These are phyloP conservation scores for Rhizophora mangle DNA, from an alignment of 345 rosid species.

Conservation along the genomic window DNA sequence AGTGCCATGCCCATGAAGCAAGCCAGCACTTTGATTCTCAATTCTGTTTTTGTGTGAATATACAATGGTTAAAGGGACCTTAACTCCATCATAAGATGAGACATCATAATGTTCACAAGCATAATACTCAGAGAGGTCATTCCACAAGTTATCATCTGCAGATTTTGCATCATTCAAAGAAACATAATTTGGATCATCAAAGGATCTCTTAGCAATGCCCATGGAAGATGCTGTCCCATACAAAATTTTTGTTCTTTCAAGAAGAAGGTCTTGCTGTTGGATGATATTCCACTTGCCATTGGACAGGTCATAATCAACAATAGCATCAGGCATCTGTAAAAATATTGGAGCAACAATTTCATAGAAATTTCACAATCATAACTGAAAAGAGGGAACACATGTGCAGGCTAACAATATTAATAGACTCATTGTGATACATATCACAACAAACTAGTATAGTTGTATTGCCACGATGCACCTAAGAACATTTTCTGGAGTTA, in stretches of 20 bases:
- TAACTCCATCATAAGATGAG: constrained; percentile 65
- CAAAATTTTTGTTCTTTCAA: constrained; percentile 79
- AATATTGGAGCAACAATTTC: constrained; percentile 2
- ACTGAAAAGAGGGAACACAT: not conserved
- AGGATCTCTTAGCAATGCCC: constrained; percentile 34
- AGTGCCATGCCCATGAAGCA: constrained; percentile 96
- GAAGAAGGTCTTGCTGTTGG: constrained; percentile 94
- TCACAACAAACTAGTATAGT: no score
- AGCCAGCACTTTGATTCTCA: constrained; percentile 53
- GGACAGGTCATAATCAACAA: constrained; percentile 83
- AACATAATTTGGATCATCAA: constrained; percentile 28
- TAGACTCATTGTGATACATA: no score
- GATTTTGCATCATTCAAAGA: constrained; percentile 40
- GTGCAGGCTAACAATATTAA: no score
- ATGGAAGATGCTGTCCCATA: constrained; percentile 66
- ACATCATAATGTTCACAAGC: constrained; percentile 67
- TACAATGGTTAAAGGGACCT: constrained; percentile 74
- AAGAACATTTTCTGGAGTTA: not conserved
- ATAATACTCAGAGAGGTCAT: constrained; percentile 87
- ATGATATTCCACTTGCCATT: constrained; percentile 82
- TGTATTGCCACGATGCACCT: not conserved
- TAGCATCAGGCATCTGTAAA: constrained; percentile 88
- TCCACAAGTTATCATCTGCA: constrained; percentile 73
- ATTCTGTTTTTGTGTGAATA: constrained; percentile 53
- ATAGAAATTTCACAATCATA: constrained; percentile 4